phyloP scores from a whole-genome alignment of 129 eudicot genomes.

The Flaveria sonorensis region DNA sequence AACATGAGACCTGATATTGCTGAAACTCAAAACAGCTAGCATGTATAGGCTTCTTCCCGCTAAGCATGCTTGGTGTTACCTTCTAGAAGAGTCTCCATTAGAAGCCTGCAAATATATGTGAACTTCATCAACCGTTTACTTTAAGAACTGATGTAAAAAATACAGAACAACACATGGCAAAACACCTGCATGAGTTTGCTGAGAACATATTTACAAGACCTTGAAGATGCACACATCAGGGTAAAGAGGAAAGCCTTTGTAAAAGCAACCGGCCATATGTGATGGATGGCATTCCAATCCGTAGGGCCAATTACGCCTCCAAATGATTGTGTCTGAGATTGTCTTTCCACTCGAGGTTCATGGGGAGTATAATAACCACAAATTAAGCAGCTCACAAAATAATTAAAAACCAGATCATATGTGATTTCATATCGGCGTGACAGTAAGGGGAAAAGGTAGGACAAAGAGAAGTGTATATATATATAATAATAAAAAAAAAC shows the following conservation, averaged over 20 bases:
- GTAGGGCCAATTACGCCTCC: slow-evolving; percentile 71
- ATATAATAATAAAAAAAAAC: too few species aligned
- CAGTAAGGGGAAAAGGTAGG: not conserved
- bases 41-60: slow-evolving; percentile 78
- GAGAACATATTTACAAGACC: too few species aligned
- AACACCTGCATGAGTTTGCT: too few species aligned
- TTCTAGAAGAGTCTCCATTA: slow-evolving; percentile 58
- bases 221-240: too few species aligned
- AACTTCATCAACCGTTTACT: too few species aligned
- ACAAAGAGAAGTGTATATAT: not conserved
- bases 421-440: not conserved
- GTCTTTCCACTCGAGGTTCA: slow-evolving; percentile 73
- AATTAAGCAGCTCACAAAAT: not conserved
- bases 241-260: too few species aligned
- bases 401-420: not conserved
- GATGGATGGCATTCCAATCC: slow-evolving; percentile 81
- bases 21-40: slow-evolving; percentile 68
- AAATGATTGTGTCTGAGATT: slow-evolving; percentile 46
- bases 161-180: too few species aligned
- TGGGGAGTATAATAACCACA: slow-evolving; percentile 47
- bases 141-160: too few species aligned
- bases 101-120: slow-evolving; percentile 52
- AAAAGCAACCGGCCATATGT: slow-evolving; percentile 43
- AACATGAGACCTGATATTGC: not conserved
- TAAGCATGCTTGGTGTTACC: slow-evolving; percentile 98